Evolutionary conservation across 2,329 filamentous ascomycete species (phyloP), one percentile per base, ranked within the genome.

Genomic region (Neurospora sp.): DNA sequence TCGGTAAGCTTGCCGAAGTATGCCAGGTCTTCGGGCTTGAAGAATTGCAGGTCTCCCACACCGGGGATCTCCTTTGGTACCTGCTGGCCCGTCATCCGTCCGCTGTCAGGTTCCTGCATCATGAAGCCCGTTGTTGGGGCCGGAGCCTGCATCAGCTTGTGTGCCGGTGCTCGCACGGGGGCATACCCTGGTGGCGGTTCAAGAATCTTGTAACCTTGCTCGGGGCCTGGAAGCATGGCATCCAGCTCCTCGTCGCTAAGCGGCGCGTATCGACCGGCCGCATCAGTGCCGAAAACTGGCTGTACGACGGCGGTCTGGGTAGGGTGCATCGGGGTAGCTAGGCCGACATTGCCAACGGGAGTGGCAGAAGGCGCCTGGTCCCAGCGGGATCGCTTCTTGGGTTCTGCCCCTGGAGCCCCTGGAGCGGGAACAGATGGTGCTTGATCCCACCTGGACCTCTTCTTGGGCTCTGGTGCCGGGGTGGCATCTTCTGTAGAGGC

Each of bases 1-100:
- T 99, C 96, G 28, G 97, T 95, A 52, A 99, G 87, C 83, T 99
- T 98, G 71, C 95, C 94, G 77, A 99, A 99, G 82, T 99, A 99
- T 46, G 93, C 90, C 93, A 98, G 97, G 80, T 99, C 96, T 80
- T 99, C 96, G 1, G 93, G 89, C 82, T 99, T 99, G 86, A 99
- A 97, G 79, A 98, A 99, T 75, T 97, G 94, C 68, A 99, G 83
- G 79, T 99, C 96, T 46, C 94, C 94, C 67, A 99, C 93, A 46
- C 96, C 96, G 3, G 96, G 94, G 43, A 99, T 97, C 78, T 98
- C 95, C 4, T 93, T 97, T 9, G 95, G 93, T 76, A 98, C 88
- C 75, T 96, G 93, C 81, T 96, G 97, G 74, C 93, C 93, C 77
- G 95, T 88, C 67, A 92, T 84, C 73, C 93, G 88, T 71, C 90